phyloP scores from a whole-genome alignment of 2,329 filamentous ascomycete species.

The Aspergillus brunneoviolaceus region DNA sequence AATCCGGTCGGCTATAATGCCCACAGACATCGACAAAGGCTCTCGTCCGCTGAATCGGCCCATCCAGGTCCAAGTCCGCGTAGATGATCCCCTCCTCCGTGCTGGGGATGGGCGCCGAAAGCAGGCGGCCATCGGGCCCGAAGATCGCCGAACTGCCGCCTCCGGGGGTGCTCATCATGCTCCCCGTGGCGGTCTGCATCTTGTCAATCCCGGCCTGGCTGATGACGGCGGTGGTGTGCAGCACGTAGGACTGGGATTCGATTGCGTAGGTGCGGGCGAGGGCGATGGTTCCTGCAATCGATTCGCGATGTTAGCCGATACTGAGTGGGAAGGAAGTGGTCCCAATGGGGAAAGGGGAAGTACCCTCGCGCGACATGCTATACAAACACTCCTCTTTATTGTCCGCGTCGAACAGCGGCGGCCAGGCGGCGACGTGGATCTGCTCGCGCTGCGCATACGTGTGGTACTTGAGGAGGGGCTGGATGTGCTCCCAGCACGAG shows the following conservation, averaged over 20 bases:
- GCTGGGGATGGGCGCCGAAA: constrained; percentile 40
- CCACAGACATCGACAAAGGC: constrained; percentile 5
- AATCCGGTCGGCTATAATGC: constrained; percentile 11
- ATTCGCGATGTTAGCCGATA: too few species aligned
- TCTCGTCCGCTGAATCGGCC: constrained; percentile 35
- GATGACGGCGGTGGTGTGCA: constrained; percentile 53
- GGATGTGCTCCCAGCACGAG: constrained; percentile 54
- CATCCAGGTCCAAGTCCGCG: constrained; percentile 49
- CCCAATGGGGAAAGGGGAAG: background rate
- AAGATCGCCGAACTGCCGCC: constrained; percentile 51
- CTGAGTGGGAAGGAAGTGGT: too few species aligned
- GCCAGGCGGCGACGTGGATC: constrained; percentile 54
- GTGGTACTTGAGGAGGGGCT: constrained; percentile 53
- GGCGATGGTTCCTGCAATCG: constrained; percentile 31
- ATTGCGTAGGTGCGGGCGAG: constrained; percentile 58
- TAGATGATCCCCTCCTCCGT: constrained; percentile 50
- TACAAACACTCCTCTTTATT: constrained; percentile 23
- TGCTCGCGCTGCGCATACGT: constrained; percentile 45
- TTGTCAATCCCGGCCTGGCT: constrained; percentile 44
- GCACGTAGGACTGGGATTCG: constrained; percentile 56
- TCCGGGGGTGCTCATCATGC: constrained; percentile 42
- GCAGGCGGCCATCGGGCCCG: constrained; percentile 51
- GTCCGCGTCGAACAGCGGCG: constrained; percentile 27
- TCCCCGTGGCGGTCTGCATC: constrained; percentile 44
- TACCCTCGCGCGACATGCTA: constrained; percentile 34